These are phyloP conservation scores for Aurinia saxatilis DNA, from an alignment of 345 rosid genomes.

Conservation along the genomic window DNA sequence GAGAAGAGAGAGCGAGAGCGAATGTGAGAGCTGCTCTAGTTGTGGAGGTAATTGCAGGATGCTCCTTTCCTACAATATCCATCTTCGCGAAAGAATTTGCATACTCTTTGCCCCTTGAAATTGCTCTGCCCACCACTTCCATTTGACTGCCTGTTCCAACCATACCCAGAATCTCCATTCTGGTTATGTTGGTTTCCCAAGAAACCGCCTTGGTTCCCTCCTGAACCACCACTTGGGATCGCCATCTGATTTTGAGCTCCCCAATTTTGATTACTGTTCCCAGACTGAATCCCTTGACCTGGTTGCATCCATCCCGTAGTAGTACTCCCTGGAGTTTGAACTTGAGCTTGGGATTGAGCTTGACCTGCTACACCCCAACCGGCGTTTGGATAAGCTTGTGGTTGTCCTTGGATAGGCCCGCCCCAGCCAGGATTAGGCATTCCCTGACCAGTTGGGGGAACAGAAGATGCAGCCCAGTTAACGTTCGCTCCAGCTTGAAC, in stretches of 20 bases:
- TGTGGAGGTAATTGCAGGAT: constrained; percentile 60
- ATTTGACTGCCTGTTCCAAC: constrained; percentile 39
- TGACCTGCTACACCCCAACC: constrained; percentile 51
- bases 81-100: constrained; percentile 36
- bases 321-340: constrained; percentile 25
- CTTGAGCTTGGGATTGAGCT: constrained; percentile 30
- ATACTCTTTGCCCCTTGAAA: constrained; percentile 49
- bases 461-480: constrained; percentile 42
- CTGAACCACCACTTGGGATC: constrained; percentile 39
- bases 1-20: not conserved
- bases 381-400: constrained; percentile 38
- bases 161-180: constrained; percentile 53
- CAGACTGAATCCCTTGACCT: constrained; percentile 38
- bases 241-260: constrained; percentile 25
- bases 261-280: constrained; percentile 42
- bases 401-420: constrained; percentile 47
- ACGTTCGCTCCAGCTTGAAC: constrained; percentile 41
- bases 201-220: constrained; percentile 35
- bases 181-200: constrained; percentile 55
- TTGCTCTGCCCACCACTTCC: constrained; percentile 22
- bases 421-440: constrained; percentile 45
- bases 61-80: constrained; percentile 78
- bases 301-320: constrained; percentile 46
- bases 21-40: constrained; percentile 26
- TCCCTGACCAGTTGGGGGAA: constrained; percentile 43